A percentile compares a stretch with the other conserved stretches of the same genome.
phyloP scores from a whole-genome alignment of 169 alveolate genomes.

The Eimeria sp. region DNA sequence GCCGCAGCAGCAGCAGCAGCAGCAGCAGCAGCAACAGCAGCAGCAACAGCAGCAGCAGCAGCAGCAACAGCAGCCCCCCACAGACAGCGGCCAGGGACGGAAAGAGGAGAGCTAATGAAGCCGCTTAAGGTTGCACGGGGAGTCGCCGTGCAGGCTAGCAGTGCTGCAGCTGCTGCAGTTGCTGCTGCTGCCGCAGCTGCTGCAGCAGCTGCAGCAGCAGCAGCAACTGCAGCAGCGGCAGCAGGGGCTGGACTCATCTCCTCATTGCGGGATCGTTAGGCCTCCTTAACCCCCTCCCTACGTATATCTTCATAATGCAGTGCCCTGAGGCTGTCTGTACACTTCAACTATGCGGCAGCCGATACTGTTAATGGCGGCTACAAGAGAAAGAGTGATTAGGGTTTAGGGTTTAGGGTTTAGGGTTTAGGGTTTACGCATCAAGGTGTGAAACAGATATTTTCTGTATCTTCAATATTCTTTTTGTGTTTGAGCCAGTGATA shows the following conservation, averaged over 20 bases:
- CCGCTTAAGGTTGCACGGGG: background rate
- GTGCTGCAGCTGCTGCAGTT: slow-evolving; percentile 11
- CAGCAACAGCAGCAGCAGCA: too few species aligned
- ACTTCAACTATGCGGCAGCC: background rate
- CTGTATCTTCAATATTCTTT: too few species aligned
- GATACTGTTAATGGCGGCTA: background rate
- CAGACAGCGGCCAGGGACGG: background rate
- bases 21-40: too few species aligned
- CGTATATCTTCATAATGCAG: background rate
- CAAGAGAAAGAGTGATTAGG: background rate
- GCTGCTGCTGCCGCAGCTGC: background rate
- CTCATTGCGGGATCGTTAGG: background rate
- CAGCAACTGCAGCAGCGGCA: background rate
- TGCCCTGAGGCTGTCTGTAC: background rate
- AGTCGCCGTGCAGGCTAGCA: background rate
- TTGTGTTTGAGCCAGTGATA: background rate
- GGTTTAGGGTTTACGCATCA: too few species aligned
- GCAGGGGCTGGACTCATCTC: too few species aligned
- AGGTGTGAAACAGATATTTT: too few species aligned
- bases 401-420: too few species aligned
- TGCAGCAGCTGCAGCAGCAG: background rate
- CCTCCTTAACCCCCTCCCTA: background rate
- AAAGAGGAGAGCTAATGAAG: background rate
- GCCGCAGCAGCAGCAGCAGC: slow-evolving; percentile 34
- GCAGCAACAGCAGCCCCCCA: background rate